phyloP scores from a whole-genome alignment of 192 early-diverging fungal genomes.

The Coemansia sp. region DNA sequence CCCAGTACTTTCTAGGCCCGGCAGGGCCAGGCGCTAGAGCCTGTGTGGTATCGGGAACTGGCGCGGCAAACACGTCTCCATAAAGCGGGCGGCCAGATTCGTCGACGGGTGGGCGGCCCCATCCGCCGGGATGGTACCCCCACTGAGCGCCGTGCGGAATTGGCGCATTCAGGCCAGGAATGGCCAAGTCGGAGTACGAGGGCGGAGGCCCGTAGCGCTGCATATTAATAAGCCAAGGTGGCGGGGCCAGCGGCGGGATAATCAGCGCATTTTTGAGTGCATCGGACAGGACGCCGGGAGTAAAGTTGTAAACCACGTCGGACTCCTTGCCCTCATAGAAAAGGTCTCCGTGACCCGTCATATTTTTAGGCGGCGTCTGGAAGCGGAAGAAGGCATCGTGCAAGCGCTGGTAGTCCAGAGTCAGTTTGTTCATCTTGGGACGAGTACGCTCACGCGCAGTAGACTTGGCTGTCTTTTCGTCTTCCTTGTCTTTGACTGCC shows the following conservation, averaged over 20 bases:
- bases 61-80: conserved; percentile 91
- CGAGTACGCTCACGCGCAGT: conserved; percentile 86
- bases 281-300: conserved; percentile 85
- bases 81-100: conserved; percentile 91
- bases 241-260: conserved; percentile 91
- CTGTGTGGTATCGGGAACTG: conserved; percentile 48
- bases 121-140: conserved; percentile 98
- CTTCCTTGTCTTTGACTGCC: conserved; percentile 86
- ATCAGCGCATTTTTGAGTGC: conserved; percentile 86
- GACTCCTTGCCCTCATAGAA: conserved; percentile 99
- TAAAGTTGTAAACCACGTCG: conserved; percentile 83
- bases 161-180: conserved; percentile 95
- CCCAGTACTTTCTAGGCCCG: conserved; percentile 71
- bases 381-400: conserved; percentile 98
- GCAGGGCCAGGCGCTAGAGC: conserved; percentile 11
- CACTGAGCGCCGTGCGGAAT: conserved; percentile 98
- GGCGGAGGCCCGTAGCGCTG: conserved; percentile 97
- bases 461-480: conserved; percentile 74
- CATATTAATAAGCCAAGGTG: conserved; percentile 99
- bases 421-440: conserved; percentile 96
- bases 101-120: conserved; percentile 86
- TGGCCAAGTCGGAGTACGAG: conserved; percentile 86
- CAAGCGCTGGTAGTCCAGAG: conserved; percentile 97
- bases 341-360: conserved; percentile 49
- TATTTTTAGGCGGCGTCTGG: conserved; percentile 72